A percentile compares a stretch with the other conserved stretches of the same genome.
Evolutionary conservation across 495 filamentous ascomycete species (phyloP).

Genomic region (Penicillium nucicola): DNA sequence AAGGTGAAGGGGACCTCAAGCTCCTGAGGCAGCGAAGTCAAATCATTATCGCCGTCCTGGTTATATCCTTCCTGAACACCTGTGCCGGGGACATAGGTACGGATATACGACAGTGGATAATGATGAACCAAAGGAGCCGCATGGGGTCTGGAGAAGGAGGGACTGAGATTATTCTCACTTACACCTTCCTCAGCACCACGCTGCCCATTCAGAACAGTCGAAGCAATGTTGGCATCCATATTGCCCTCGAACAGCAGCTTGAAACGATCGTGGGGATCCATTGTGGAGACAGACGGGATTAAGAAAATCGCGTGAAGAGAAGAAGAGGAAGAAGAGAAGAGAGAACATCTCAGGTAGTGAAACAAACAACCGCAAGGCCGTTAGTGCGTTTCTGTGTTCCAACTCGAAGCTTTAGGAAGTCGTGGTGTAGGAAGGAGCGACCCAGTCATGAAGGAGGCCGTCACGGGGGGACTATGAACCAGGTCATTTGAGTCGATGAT

Average conservation of each 20-base stretch:
- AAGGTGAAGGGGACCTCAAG: not conserved
- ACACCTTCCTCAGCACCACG: not conserved
- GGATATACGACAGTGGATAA: not conserved
- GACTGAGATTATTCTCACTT: not conserved
- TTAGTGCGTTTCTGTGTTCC: no score
- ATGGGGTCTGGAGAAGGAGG: no score
- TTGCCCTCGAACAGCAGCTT: constrained; percentile 25
- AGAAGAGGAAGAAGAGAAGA: not conserved
- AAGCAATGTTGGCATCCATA: constrained; percentile 11
- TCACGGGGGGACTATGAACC: no score
- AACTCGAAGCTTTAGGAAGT: no score
- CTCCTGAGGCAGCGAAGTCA: not conserved
- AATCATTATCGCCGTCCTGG: not conserved
- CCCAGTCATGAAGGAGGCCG: no score
- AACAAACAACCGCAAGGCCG: no score
- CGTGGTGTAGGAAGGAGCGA: no score
- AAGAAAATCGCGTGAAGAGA: not conserved
- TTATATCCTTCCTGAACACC: no score
- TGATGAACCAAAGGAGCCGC: no score
- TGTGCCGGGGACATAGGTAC: not conserved
- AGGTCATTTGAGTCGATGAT: no score
- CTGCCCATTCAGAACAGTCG: constrained; percentile 16
- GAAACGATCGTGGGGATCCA: constrained; percentile 24
- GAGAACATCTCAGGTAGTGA: not conserved
- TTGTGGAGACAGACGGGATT: constrained; percentile 1